Base-by-base conservation (phyloP, 1,139 yeast genomes). In the Saccharomyces hybrid region DNA sequence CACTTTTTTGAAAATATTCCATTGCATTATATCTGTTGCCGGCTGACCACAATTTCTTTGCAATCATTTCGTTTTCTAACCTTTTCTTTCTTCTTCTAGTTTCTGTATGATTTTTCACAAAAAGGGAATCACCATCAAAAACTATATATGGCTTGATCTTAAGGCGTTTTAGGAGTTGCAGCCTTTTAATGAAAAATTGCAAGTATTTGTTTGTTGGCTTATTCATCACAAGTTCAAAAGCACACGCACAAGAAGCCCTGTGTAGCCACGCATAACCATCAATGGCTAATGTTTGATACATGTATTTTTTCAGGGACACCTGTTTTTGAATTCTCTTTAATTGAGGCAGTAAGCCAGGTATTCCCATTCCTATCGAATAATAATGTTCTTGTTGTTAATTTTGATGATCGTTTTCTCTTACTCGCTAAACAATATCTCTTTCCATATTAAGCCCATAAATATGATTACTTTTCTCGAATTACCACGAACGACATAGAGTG, bases 181-280 rank as follows among this genome's bases (percentile, higher is more conserved):
- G 76, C 62, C 83, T 80, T 59, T 80, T 81, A 67, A 82, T 70
- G 72, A 65, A 79, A 60, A 80, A 86, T 47, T 75, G 75, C 46
- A 84, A 69, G 64, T 85, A 87, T 61, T 78, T 78, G 6, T 78
- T 73, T 0, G 98, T 88, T 0, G 89, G 89, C 52, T 73, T 70
- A 31, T 82, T 87, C 55, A 79, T 75, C 14, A 90, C 88, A 47
- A 93, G 74, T 53, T 91, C 96, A 70, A 81, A 81, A 0, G 97
- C 86, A 71, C 98, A 90, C 14, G 88, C 75, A 48, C 86, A 78
- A 3, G 87, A 82, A 2, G 95, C 91, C 55, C 88, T 81, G 69
- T 93, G 98, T 8, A 93, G 78, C 99, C 99, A 93, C 1, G 97
- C 91, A 65, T 89, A 93, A 0, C 96, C 91, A 66, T 93, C 99